Conservation (phyloP, 2,329 filamentous ascomycete species). For the Coleophoma eucalyptorum region DNA sequence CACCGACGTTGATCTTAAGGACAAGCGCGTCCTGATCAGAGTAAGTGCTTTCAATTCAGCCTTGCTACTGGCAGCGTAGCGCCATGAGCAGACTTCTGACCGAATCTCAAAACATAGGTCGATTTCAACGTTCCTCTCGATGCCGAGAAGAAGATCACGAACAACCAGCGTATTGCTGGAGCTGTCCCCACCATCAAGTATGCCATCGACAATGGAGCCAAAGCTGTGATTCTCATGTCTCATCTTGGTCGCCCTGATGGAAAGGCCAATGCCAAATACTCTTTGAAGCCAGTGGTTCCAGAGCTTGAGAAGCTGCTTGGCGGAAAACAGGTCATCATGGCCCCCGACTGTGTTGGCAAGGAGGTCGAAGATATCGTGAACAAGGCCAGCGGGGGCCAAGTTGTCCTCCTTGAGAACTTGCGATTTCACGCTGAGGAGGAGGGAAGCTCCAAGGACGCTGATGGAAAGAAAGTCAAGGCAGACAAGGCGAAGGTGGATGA, state of each 20-base stretch:
- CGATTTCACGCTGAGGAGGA: constrained; percentile 98
- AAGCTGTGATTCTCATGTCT: constrained; percentile 95
- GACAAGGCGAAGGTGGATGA: constrained; percentile 88
- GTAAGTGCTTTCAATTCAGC: constrained; percentile 49
- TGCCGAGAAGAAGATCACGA: constrained; percentile 88
- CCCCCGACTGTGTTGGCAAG: constrained; percentile 83
- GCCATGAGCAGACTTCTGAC: no score
- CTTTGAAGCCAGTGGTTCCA: constrained; percentile 83
- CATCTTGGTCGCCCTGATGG: constrained; percentile 96
- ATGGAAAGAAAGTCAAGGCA: constrained; percentile 97
- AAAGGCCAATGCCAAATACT: constrained; percentile 87
- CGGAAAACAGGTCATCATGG: constrained; percentile 78
- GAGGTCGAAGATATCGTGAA: constrained; percentile 89
- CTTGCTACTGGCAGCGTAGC: no score
- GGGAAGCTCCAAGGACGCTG: constrained; percentile 88
- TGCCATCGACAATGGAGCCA: constrained; percentile 84
- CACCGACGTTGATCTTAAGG: constrained; percentile 93
- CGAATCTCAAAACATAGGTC: constrained; percentile 53
- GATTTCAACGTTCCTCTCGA: constrained; percentile 99
- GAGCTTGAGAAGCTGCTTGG: constrained; percentile 87
- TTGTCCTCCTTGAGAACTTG: constrained; percentile 94
- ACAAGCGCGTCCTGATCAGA: constrained; percentile 95
- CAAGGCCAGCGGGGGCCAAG: constrained; percentile 73
- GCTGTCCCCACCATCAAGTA: constrained; percentile 95
- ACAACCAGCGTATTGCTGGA: constrained; percentile 97